phyloP scores from a whole-genome alignment of 495 filamentous ascomycete species.

The Pseudevernia furfuracea region DNA sequence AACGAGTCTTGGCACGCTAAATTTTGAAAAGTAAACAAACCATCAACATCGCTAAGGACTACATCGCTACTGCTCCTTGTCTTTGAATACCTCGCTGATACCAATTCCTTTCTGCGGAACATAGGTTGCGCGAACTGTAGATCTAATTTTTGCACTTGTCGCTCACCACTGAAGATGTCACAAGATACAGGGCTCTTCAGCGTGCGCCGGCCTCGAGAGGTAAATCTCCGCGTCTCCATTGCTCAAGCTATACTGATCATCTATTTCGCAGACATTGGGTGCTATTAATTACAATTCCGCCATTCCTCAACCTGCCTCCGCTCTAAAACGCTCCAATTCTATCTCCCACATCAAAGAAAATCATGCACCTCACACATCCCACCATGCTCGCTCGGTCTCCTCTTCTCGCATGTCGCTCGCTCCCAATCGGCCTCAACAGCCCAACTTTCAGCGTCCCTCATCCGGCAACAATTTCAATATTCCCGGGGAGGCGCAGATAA shows the following conservation, averaged over 20 bases:
- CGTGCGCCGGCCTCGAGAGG: conserved; percentile 65
- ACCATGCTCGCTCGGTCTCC: conserved; percentile 70
- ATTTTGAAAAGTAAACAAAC: conserved; percentile 1
- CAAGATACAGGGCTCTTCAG: conserved; percentile 69
- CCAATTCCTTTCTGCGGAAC: background rate
- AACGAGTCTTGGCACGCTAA: conserved; percentile 11
- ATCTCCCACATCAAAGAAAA: conserved; percentile 58
- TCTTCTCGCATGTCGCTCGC: conserved; percentile 82
- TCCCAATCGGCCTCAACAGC: conserved; percentile 69
- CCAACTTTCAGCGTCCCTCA: conserved; percentile 75
- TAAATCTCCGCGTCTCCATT: conserved; percentile 33
- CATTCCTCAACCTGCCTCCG: conserved; percentile 89
- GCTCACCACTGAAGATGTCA: conserved; percentile 48
- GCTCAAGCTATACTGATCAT: conserved; percentile 7
- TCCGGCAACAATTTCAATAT: conserved; percentile 68
- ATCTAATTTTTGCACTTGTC: background rate
- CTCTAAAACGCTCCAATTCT: conserved; percentile 89
- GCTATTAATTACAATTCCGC: conserved; percentile 66
- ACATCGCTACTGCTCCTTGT: background rate
- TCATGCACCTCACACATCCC: conserved; percentile 56
- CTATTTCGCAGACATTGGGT: conserved; percentile 59
- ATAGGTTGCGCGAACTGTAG: background rate
- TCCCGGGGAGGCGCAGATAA: conserved; percentile 33
- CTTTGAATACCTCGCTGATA: background rate
- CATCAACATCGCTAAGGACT: background rate